These are phyloP conservation scores for Candida broadrunensis DNA, from an alignment of 805 yeast genomes.

Conservation along the genomic window DNA sequence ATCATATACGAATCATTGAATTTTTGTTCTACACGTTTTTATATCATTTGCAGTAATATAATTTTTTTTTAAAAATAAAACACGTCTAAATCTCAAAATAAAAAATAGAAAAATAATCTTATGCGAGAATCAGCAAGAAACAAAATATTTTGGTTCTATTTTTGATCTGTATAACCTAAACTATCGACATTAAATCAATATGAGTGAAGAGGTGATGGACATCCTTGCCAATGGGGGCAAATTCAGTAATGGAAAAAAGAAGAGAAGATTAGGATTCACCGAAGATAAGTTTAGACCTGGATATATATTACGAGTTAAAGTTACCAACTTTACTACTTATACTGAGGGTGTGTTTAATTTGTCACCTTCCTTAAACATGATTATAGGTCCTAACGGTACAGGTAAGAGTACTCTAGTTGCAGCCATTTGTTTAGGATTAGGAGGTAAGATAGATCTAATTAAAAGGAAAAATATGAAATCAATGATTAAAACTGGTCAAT, in stretches of 20 bases:
- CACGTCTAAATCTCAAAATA: too few species aligned
- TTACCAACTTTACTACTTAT: slow-evolving; percentile 68
- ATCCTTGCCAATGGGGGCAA: neutral
- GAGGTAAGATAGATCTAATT: slow-evolving; percentile 70
- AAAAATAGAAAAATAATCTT: too few species aligned
- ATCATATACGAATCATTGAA: too few species aligned
- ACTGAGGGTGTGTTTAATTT: slow-evolving; percentile 65
- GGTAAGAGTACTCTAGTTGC: slow-evolving; percentile 94
- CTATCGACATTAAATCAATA: too few species aligned
- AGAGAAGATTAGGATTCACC: neutral
- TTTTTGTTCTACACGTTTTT: too few species aligned
- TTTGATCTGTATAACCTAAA: too few species aligned
- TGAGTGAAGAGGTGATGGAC: too few species aligned
- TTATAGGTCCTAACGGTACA: slow-evolving; percentile 95
- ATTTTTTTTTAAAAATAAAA: too few species aligned
- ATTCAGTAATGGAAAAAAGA: neutral
- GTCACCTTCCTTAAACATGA: slow-evolving; percentile 83
- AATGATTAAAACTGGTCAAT: slow-evolving; percentile 70
- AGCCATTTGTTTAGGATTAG: slow-evolving; percentile 86
- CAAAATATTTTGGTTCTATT: too few species aligned
- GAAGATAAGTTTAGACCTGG: slow-evolving; percentile 36
- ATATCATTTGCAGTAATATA: too few species aligned
- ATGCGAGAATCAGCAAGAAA: too few species aligned
- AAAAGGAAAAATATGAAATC: slow-evolving; percentile 66
- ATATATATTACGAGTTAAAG: slow-evolving; percentile 46